A percentile compares a stretch with the other conserved stretches of the same genome.
Evolutionary conservation across 1,139 yeast genomes (phyloP).

Genomic region (Pichia sp.): DNA sequence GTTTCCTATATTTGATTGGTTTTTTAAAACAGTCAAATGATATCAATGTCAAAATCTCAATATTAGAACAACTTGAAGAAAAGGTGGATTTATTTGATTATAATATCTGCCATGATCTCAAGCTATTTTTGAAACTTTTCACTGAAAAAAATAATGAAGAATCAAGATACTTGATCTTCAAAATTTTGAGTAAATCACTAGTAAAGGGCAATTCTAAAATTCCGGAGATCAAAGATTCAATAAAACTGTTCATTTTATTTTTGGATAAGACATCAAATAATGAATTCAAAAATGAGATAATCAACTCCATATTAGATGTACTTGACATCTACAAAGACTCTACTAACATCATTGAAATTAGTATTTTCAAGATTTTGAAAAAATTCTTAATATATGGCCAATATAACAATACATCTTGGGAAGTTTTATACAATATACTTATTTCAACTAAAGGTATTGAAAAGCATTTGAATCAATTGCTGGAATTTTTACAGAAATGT

Average conservation of each 20-base stretch:
- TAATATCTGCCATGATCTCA: no score
- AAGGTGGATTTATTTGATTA: no score
- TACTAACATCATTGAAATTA: no score
- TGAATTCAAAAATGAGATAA: neutral
- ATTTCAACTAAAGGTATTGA: neutral
- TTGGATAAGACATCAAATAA: neutral
- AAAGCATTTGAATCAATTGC: neutral
- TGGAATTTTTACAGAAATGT: slow-evolving; percentile 6
- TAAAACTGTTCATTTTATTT: neutral
- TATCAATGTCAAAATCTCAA: no score
- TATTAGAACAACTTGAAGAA: no score
- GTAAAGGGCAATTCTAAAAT: no score
- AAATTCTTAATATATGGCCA: slow-evolving; percentile 5
- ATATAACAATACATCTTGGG: slow-evolving; percentile 3
- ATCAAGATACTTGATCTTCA: no score
- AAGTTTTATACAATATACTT: slow-evolving; percentile 1
- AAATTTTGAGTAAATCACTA: no score
- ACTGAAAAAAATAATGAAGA: no score
- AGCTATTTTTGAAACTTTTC: no score
- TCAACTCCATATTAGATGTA: neutral
- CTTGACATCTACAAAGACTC: slow-evolving; percentile 5
- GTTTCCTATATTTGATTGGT: no score
- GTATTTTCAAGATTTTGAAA: slow-evolving; percentile 7
- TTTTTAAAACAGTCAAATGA: no score
- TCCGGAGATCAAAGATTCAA: slow-evolving; percentile 1